Base-by-base conservation (phyloP, 2,329 filamentous ascomycete genomes). In the Fonsecaea pugnacius region DNA sequence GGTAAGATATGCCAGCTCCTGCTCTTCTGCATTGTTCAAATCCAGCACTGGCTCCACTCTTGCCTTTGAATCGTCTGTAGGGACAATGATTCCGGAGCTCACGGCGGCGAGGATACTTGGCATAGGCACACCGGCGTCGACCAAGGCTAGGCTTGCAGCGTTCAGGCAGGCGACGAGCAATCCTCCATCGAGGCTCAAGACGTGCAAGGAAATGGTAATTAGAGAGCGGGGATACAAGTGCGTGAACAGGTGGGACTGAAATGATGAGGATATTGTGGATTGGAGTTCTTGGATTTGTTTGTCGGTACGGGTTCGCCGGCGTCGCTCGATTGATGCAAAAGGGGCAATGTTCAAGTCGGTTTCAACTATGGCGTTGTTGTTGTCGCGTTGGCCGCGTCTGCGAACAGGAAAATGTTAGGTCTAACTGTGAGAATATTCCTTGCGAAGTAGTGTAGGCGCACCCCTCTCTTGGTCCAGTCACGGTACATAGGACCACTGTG, bases 71-170 rank as follows among this genome's bases (percentile, higher is more conserved):
- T 70, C 68, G 27, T 67, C 66, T 8, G 66, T 54, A 8, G 68
- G 60, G 33, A 65, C 51, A 52, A 89, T 79, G 74, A 79, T 91
- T 3, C 93, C 95, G 0, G 92, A 91, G 0, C 93, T 96, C 78
- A 91, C 96, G 5, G 93, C 92, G 24, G 89, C 88, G 2, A 98
- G 85, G 75, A 97, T 96, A 74, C 96, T 92, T 2, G 88, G 87
- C 93, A 98, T 97, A 27, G 95, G 95, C 21, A 99, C 89, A 58
- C 95, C 95, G 0, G 95, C 95, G 75, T 99, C 95, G 67, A 98
- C 89, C 24, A 98, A 86, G 0, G 95, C 95, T 12, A 99, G 86
- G 0, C 94, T 96, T 0, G 91, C 87, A 3, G 95, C 95, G 73
- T 99, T 99, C 71, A 98, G 83, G 52, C 94, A 91, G 0, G 92